Evolutionary conservation across 2,329 filamentous ascomycete genomes (phyloP), one percentile per base, ranked within the genome.

Genomic region (Fusarium hostae): DNA sequence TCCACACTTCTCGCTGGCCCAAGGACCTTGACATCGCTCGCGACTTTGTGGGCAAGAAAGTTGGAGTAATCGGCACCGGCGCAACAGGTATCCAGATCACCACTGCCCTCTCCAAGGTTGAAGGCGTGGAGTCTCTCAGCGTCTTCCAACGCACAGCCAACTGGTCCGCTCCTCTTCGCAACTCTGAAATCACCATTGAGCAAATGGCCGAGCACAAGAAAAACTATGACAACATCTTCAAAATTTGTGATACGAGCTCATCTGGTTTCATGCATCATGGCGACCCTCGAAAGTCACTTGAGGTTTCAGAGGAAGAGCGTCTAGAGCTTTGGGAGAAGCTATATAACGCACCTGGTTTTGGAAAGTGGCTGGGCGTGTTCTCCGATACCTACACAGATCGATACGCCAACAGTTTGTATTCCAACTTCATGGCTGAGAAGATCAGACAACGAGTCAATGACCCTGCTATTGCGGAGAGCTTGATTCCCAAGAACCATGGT

Each of bases 41-140:
- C 0, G 62, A 70, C 10, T 67, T 74, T 26, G 16, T 55, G 0
- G 71, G 62, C 11, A 74, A 72, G 13, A 65, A 45, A 0, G 18
- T 74, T 6, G 71, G 71, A 7, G 45, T 74, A 0, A 72, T 74
- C 3, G 71, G 71, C 0, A 74, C 71, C 1, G 71, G 71, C 2
- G 71, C 71, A 4, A 74, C 71, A 0, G 71, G 71, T 2, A 74
- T 74, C 4, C 71, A 74, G 9, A 71, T 58, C 9, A 74, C 66
- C 5, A 74, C 71, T 0, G 30, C 68, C 3, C 6, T 74, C 1
- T 72, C 71, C 0, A 72, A 76, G 6, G 71, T 68, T 2, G 73
- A 78, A 4, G 75, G 66, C 5, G 74, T 81, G n/a, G 77, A 80
- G 40, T 80, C 79, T 8, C 60, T 81, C 15, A 79, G 71, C 3